Base-by-base conservation (phyloP, 805 yeast species). In the Debaryomyces castellii region DNA sequence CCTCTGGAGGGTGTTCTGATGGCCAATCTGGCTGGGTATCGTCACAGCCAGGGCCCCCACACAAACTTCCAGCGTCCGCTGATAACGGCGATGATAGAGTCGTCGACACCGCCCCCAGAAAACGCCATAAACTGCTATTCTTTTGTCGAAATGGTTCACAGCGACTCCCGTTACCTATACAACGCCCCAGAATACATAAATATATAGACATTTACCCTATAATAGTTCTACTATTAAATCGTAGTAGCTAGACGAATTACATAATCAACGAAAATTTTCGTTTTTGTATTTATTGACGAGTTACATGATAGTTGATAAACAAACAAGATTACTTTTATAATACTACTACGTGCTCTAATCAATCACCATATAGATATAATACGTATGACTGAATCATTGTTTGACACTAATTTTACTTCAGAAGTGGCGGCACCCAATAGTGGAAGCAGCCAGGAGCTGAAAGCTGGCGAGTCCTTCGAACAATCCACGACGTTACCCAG, bases 321-420 rank as follows among this genome's bases (percentile, higher is more conserved):
- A 2, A 9, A 7, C 20, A 20, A 35, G 24, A 20, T 35, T 35
- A 14, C 24, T 35, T 35, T 35, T 20, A 6, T 35, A 10, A 35
- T 20, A 20, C 23, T 27, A 16, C 23, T 27, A 16, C 17, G 21
- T 23, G 21, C 20, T 21, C 21, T 44, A 28, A 37, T 25, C 32
- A 25, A 21, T 16, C 44, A 39, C 17, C 40, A 14, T 5, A 37
- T 23, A 37, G 28, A 22, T 7, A 17, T 23, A 22, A 23, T 12
- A 14, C 45, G 25, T 8, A 63, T 63, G 68, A 63, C 67, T 32
- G 68, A 65, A 53, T 62, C 68, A 18, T 54, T 63, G 44, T 66
- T 67, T 43, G 71, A 67, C 46, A 66, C 68, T 25, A 63, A 61
- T 39, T 64, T 63, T 49, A 54, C 61, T 25, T 42, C 59, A 14